phyloP scores from a whole-genome alignment of 1,284 basidiomycete species.

The Cutaneotrichosporon curvatum region DNA sequence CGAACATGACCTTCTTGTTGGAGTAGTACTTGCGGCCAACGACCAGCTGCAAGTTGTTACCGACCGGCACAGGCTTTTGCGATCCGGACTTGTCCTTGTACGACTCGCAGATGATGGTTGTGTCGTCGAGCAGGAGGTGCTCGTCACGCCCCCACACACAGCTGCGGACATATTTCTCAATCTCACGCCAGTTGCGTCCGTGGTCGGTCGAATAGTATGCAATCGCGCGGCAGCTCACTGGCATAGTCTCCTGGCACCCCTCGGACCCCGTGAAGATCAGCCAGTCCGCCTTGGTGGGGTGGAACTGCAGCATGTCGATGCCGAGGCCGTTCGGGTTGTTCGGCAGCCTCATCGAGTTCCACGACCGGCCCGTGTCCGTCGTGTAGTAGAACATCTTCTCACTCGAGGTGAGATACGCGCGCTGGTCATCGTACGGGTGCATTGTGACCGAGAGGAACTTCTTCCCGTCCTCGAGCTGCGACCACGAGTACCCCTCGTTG shows the following conservation, averaged over 20 bases:
- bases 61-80: constrained; percentile 53
- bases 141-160: constrained; percentile 87
- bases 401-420: constrained; percentile 83
- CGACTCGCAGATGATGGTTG: constrained; percentile 86
- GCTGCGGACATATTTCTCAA: constrained; percentile 81
- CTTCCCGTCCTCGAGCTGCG: constrained; percentile 55
- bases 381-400: constrained; percentile 66
- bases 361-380: constrained; percentile 68
- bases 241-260: constrained; percentile 54
- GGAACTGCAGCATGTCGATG: constrained; percentile 74
- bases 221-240: constrained; percentile 57
- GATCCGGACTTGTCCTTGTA: constrained; percentile 74
- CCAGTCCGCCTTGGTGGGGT: constrained; percentile 69
- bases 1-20: constrained; percentile 69
- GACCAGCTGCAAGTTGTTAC: constrained; percentile 71
- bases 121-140: constrained; percentile 69
- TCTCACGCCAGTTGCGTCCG: constrained; percentile 65
- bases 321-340: constrained; percentile 71
- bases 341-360: constrained; percentile 60
- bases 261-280: constrained; percentile 82
- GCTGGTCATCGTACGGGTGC: constrained; percentile 68
- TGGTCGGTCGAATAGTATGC: constrained; percentile 69
- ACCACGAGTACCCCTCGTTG: constrained; percentile 92
- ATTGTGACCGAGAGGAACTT: constrained; percentile 77
- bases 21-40: constrained; percentile 69